Evolutionary conservation across 257 asterid genomes (phyloP), one percentile per base, ranked within the genome.

Genomic region (Paulownia fortunei): DNA sequence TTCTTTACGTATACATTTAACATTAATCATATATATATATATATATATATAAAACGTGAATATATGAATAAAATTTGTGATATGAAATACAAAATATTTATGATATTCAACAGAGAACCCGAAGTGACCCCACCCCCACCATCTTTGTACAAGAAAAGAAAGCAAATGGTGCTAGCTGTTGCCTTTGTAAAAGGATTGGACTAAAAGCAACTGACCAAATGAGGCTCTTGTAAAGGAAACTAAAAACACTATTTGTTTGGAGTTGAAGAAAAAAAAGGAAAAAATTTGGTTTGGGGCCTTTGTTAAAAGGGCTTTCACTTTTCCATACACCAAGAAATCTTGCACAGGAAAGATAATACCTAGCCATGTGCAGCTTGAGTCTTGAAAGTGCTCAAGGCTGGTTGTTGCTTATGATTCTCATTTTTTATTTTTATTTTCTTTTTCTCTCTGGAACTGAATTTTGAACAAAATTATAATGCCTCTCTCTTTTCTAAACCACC

Each of bases 291-390:
- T 69, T 73, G 81, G 76, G 81, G 65, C 46, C 71, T 30, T 67
- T 77, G 68, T 42, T 36, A 39, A 72, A 70, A 75, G 71, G 69
- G 55, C 21, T 69, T 65, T 66, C 72, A 39, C 86, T 83, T 79
- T 84, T 76, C 10, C 7, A 36, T 23, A 46, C 66, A 59, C 58
- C 58, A 39, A 78, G 70, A 69, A 10, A 23, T 36, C 32, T 80
- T 83, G 82, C 63, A 72, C 21, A 39, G 63, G 73, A 80, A 73
- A 46, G 74, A 74, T 52, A 39, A 52, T 39, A 69, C 42, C 3
- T 59, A 23, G 71, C 68, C 76, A 68, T 69, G 78, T 68, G 70
- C 75, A 69, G 19, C 26, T 67, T 24, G 21, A 42, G 10, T 65
- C 34, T 79, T 47, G 76, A 76, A 81, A 71, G 82, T 76, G 3